A percentile compares a stretch with the other conserved stretches of the same genome.
These are phyloP conservation scores for Aspergillus viridinutans DNA, from an alignment of 2,329 filamentous ascomycete species.

Conservation along the genomic window DNA sequence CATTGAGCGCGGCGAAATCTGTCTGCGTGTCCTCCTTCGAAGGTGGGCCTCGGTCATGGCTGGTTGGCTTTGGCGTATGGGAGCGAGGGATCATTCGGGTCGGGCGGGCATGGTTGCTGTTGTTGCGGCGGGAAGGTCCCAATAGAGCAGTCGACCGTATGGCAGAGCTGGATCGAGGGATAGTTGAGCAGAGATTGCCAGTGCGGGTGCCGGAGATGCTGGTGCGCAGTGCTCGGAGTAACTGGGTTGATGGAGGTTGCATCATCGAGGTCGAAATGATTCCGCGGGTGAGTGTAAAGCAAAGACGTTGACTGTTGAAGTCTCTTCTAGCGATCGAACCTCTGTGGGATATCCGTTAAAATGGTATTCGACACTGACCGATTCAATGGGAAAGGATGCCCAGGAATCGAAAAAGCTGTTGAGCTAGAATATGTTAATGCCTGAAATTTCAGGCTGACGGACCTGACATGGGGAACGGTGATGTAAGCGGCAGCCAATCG, in stretches of 20 bases:
- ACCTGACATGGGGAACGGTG: background rate
- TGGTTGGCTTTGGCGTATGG: slow-evolving; percentile 35
- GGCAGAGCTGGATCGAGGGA: slow-evolving; percentile 5
- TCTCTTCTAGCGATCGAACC: background rate
- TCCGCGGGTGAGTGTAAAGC: background rate
- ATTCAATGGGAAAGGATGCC: background rate
- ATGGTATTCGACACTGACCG: background rate
- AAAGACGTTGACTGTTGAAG: background rate
- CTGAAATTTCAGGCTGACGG: background rate
- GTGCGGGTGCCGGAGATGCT: slow-evolving; percentile 21
- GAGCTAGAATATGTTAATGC: background rate
- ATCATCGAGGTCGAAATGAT: slow-evolving; percentile 17
- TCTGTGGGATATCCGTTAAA: background rate
- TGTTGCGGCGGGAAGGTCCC: slow-evolving; percentile 17
- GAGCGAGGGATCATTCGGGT: slow-evolving; percentile 30
- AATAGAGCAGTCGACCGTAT: slow-evolving; percentile 2
- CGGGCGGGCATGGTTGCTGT: slow-evolving; percentile 23
- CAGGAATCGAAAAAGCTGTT: background rate
- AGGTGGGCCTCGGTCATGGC: slow-evolving; percentile 57
- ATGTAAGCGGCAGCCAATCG: background rate
- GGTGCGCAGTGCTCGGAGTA: slow-evolving; percentile 40
- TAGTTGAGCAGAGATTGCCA: slow-evolving; percentile 11
- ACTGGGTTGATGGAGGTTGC: slow-evolving; percentile 39
- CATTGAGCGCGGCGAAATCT: slow-evolving; percentile 72
- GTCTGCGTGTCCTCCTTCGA: slow-evolving; percentile 61